phyloP scores from a whole-genome alignment of 176 grass and related monocot genomes.

The Melocanna baccifera region DNA sequence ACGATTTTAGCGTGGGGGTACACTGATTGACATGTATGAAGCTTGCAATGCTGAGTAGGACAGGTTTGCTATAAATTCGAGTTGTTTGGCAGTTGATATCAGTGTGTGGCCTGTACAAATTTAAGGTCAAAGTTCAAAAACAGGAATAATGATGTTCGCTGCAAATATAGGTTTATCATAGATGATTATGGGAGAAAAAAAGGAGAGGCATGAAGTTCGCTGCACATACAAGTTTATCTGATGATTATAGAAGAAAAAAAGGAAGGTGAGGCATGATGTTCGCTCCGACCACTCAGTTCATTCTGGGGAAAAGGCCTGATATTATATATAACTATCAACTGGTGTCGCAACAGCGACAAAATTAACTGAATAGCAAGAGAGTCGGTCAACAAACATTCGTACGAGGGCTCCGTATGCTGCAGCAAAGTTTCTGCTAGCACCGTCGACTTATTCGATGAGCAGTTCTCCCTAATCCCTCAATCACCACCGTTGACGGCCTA shows the following conservation, averaged over 20 bases:
- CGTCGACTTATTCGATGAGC: not conserved
- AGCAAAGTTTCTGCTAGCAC: not conserved
- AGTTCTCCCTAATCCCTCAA: not conserved
- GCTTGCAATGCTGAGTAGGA: not conserved
- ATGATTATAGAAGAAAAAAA: not conserved
- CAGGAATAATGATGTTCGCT: not conserved
- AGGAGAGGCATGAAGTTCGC: not conserved
- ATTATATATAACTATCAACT: not conserved
- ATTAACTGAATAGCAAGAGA: not conserved
- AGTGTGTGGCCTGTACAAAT: not conserved
- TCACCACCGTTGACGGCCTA: not conserved
- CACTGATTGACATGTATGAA: not conserved
- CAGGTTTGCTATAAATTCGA: not conserved
- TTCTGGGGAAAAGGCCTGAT: not conserved
- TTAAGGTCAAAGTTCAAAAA: not conserved
- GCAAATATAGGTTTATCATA: not conserved
- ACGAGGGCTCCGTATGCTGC: not conserved
- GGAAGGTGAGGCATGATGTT: not conserved
- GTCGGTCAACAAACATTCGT: not conserved
- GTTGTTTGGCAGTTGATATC: no score
- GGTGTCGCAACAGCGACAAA: not conserved
- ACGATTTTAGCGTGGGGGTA: not conserved
- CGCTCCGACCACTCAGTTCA: not conserved
- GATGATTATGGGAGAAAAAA: not conserved
- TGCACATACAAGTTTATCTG: not conserved